A percentile compares a stretch with the other conserved stretches of the same genome.
Conservation (phyloP, 176 grass and related monocot species). For the Cymbopogon citratus region DNA sequence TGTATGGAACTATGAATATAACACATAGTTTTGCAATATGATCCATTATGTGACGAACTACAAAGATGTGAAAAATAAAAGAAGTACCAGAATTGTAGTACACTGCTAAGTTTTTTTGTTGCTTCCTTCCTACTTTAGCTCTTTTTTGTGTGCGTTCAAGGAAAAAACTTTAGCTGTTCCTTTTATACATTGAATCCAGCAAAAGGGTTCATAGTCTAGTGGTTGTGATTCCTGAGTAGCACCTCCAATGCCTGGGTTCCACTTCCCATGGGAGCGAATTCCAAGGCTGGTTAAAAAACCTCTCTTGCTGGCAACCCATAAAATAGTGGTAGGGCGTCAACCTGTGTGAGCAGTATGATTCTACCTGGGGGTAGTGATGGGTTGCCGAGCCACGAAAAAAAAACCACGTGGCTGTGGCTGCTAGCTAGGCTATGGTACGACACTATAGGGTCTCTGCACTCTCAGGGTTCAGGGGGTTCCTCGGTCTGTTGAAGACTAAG, state of each 20-base stretch:
- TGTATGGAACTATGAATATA: slow-evolving; percentile 9
- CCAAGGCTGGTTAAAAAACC: background rate
- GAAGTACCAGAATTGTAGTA: background rate
- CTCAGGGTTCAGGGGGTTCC: background rate
- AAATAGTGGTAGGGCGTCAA: background rate
- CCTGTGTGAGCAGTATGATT: background rate
- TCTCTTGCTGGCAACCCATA: background rate
- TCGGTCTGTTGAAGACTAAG: background rate
- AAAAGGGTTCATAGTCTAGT: background rate
- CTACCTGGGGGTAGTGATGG: background rate
- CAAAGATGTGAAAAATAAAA: slow-evolving; percentile 17
- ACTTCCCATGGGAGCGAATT: background rate
- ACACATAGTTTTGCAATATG: slow-evolving; percentile 25
- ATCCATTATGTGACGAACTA: background rate
- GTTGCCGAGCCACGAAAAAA: no score
- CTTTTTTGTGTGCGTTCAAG: background rate
- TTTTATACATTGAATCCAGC: background rate
- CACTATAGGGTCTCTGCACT: background rate
- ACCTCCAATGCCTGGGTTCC: background rate
- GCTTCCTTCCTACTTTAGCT: background rate
- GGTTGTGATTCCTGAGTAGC: background rate
- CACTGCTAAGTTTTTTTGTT: background rate
- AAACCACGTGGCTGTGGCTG: background rate
- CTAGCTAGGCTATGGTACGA: background rate
- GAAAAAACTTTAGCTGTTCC: background rate